These are phyloP conservation scores for Geoglossum cookeanum DNA, from an alignment of 2,329 filamentous ascomycete species.

Conservation along the genomic window DNA sequence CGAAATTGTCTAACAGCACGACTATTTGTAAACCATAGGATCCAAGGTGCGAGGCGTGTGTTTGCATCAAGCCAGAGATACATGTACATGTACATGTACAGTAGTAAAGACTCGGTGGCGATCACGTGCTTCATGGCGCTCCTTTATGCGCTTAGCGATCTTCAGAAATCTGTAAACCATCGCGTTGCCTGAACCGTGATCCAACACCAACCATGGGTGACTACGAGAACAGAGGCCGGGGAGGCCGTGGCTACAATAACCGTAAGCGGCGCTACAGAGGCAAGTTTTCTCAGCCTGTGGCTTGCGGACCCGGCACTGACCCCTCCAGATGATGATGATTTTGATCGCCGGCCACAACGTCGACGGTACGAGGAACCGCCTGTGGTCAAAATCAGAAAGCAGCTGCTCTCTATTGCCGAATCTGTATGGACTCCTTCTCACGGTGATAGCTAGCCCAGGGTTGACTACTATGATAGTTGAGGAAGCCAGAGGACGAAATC, in stretches of 20 bases:
- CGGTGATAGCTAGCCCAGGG: background rate
- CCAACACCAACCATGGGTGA: slow-evolving; percentile 28
- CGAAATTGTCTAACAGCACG: too few relatives aligned
- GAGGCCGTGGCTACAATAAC: slow-evolving; percentile 34
- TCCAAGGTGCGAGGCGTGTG: too few relatives aligned
- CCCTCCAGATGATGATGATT: slow-evolving; percentile 51
- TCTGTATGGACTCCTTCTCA: slow-evolving; percentile 26
- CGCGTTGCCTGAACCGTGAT: background rate
- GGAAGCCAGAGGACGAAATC: slow-evolving; percentile 64
- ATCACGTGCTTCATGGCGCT: background rate
- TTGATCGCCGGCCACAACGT: slow-evolving; percentile 53
- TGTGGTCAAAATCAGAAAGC: slow-evolving; percentile 52
- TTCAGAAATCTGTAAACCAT: background rate
- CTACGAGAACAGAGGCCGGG: slow-evolving; percentile 34
- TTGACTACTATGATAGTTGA: slow-evolving; percentile 24
- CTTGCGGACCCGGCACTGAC: slow-evolving; percentile 14
- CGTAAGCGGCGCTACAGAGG: slow-evolving; percentile 70
- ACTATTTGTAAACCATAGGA: too few relatives aligned
- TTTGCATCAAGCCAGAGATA: too few relatives aligned
- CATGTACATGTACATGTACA: too few relatives aligned
- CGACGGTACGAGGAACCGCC: slow-evolving; percentile 56
- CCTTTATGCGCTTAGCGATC: background rate
- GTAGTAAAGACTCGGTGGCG: background rate
- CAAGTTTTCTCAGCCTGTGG: slow-evolving; percentile 20
- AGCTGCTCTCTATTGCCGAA: slow-evolving; percentile 65